Conservation (phyloP, 768 basidiomycete species). For the Naganishia onofrii region DNA sequence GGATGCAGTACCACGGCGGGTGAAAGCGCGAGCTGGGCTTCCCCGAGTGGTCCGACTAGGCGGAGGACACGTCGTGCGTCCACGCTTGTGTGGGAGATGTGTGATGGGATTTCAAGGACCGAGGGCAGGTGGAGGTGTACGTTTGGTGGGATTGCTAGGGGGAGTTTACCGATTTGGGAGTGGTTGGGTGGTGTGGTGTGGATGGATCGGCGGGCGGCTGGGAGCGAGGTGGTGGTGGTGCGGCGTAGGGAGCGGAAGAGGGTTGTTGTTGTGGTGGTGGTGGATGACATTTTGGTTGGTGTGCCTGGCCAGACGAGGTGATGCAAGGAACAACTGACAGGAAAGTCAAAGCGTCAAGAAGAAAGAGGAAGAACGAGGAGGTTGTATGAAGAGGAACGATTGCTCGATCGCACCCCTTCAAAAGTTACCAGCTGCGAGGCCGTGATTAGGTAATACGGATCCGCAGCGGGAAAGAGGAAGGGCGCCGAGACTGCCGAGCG, state of each 20-base stretch:
- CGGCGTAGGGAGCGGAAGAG: too few relatives aligned
- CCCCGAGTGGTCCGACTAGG: constrained; percentile 64
- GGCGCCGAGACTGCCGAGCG: too few relatives aligned
- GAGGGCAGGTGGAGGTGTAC: constrained; percentile 52
- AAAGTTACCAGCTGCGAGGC: too few relatives aligned
- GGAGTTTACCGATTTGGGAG: constrained; percentile 59
- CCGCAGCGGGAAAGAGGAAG: too few relatives aligned
- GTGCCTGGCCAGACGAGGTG: too few relatives aligned
- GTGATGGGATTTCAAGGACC: constrained; percentile 34
- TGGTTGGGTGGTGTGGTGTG: not conserved
- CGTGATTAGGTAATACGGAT: too few relatives aligned
- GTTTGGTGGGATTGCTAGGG: constrained; percentile 59
- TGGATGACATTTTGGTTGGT: not conserved
- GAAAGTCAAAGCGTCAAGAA: too few relatives aligned
- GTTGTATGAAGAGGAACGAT: too few relatives aligned
- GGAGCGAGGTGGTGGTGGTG: not conserved
- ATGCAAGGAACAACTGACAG: too few relatives aligned
- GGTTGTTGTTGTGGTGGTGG: not conserved
- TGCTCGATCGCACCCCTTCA: not conserved
- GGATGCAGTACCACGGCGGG: constrained; percentile 55
- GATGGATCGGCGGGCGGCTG: not conserved
- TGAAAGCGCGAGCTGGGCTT: constrained; percentile 57
- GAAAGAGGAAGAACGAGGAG: not conserved
- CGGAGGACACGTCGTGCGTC: constrained; percentile 52
- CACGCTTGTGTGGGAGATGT: constrained; percentile 43